Conservation (phyloP, 2,329 filamentous ascomycete species). For the Ophiostoma pallidulum region DNA sequence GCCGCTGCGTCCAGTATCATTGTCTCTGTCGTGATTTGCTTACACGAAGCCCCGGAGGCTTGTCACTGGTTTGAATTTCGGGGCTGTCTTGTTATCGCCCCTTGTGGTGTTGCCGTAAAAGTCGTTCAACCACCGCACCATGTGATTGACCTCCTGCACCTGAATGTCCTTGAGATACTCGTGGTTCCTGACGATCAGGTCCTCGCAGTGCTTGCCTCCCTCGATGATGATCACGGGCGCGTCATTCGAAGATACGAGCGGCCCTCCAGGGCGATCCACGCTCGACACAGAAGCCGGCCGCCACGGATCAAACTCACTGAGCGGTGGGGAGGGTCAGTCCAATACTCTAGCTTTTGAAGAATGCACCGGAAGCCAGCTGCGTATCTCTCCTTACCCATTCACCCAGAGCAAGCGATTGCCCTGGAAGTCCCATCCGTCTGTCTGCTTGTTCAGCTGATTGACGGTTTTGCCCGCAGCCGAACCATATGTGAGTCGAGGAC, state of each 20-base stretch:
- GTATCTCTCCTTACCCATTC: constrained; percentile 45
- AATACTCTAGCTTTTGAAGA: no score
- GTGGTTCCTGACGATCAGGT: constrained; percentile 39
- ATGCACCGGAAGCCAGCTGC: no score
- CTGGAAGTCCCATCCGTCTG: constrained; percentile 44
- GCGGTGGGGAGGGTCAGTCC: no score
- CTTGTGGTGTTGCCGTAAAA: constrained; percentile 26
- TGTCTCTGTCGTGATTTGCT: no score
- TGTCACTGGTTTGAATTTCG: neutral
- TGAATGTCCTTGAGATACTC: constrained; percentile 35
- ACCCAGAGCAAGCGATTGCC: constrained; percentile 47
- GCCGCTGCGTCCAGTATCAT: no score
- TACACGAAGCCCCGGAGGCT: no score
- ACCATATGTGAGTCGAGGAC: constrained; percentile 40
- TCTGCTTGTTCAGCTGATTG: constrained; percentile 40
- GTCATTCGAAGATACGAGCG: constrained; percentile 36
- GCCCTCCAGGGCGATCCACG: constrained; percentile 43
- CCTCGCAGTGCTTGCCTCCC: constrained; percentile 46
- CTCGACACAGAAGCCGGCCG: constrained; percentile 43
- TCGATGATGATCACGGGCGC: constrained; percentile 45
- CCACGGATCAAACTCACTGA: constrained; percentile 50
- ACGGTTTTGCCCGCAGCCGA: constrained; percentile 36
- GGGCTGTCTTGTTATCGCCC: neutral
- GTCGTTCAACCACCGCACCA: constrained; percentile 45
- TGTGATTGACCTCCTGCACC: constrained; percentile 36